Evolutionary conservation across 2,329 filamentous ascomycete genomes (phyloP).

Genomic region (Amauroascus niger): DNA sequence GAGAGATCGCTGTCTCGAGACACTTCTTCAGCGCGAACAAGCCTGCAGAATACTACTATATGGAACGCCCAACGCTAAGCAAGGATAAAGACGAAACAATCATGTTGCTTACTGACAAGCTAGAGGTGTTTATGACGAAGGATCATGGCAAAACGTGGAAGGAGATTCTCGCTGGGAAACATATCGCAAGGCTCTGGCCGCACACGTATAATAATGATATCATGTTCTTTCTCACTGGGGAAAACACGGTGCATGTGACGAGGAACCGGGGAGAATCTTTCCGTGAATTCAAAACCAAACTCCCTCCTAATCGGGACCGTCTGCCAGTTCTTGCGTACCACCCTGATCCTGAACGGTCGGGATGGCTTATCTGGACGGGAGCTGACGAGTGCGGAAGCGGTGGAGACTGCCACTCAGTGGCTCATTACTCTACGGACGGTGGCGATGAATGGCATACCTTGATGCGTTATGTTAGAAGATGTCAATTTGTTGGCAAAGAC

Average conservation of each 20-base stretch:
- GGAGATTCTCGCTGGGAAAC: slow-evolving; percentile 57
- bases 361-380: slow-evolving; percentile 90
- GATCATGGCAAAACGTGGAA: slow-evolving; percentile 88
- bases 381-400: slow-evolving; percentile 52
- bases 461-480: slow-evolving; percentile 64
- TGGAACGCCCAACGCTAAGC: slow-evolving; percentile 63
- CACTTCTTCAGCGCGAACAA: slow-evolving; percentile 52
- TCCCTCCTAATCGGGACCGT: slow-evolving; percentile 44
- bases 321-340: slow-evolving; percentile 62
- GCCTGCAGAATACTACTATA: slow-evolving; percentile 57
- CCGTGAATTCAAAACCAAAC: slow-evolving; percentile 61
- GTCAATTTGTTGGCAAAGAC: slow-evolving; percentile 71
- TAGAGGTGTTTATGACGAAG: slow-evolving; percentile 61
- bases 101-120: slow-evolving; percentile 49
- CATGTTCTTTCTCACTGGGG: slow-evolving; percentile 71
- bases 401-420: slow-evolving; percentile 58
- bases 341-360: slow-evolving; percentile 68
- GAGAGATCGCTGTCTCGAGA: slow-evolving; percentile 54
- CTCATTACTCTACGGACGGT: slow-evolving; percentile 68
- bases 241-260: slow-evolving; percentile 65
- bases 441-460: slow-evolving; percentile 69
- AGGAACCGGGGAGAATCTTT: slow-evolving; percentile 66
- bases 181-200: slow-evolving; percentile 61
- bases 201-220: slow-evolving; percentile 74
- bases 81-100: slow-evolving; percentile 62